phyloP scores from a whole-genome alignment of 768 basidiomycete species.

The Trametopsis cervina region DNA sequence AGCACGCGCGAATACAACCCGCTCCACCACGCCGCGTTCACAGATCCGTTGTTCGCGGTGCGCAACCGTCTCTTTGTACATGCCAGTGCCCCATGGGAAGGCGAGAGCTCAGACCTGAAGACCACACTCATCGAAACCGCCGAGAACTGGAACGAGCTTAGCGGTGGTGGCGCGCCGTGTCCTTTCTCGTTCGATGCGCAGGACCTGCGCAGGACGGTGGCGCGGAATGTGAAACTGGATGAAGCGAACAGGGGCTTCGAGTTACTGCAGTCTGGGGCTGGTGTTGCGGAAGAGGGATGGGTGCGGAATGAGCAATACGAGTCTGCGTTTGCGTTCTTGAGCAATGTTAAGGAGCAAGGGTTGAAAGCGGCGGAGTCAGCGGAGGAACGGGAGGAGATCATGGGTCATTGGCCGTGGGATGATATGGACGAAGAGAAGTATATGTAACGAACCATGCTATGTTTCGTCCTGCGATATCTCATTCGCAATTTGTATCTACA shows the following conservation, averaged over 20 bases:
- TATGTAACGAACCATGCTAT: no score
- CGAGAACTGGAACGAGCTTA: conserved; percentile 17
- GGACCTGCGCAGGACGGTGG: conserved; percentile 17
- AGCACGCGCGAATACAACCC: conserved; percentile 17
- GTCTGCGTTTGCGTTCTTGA: no score
- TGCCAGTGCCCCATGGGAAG: conserved; percentile 20
- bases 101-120: conserved; percentile 19
- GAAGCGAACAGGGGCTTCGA: conserved; percentile 11
- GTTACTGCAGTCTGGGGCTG: no score
- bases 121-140: conserved; percentile 18
- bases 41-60: conserved; percentile 13
- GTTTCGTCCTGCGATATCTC: no score
- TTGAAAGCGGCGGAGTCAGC: no score
- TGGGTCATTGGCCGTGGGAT: no score
- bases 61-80: conserved; percentile 15
- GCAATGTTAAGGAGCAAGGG: no score
- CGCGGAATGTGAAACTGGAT: conserved; percentile 9
- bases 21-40: conserved; percentile 14
- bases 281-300: no score
- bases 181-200: conserved; percentile 19
- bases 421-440: no score
- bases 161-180: conserved; percentile 17
- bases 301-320: no score
- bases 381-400: no score
- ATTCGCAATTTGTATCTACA: no score